A percentile compares a stretch with the other conserved stretches of the same genome.
Conservation (phyloP, 129 eudicot species). For the Tagetes patula region DNA sequence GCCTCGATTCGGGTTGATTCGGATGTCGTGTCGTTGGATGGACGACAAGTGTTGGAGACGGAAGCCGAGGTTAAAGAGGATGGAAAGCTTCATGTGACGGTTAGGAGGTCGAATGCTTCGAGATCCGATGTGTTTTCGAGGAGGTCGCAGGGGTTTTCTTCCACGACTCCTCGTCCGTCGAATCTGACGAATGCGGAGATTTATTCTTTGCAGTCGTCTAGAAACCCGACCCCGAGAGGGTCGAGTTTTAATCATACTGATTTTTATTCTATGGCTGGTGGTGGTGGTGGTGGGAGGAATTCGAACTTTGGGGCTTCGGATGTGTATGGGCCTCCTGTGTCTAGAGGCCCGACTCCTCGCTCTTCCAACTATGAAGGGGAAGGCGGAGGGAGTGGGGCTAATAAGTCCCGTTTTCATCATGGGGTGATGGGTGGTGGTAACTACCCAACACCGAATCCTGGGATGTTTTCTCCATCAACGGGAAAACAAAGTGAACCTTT, state of each 20-base stretch:
- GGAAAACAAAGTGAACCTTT: conserved; percentile 36
- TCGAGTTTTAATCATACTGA: conserved; percentile 72
- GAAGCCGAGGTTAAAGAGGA: conserved; percentile 74
- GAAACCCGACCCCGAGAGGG: conserved; percentile 78
- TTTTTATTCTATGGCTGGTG: conserved; percentile 59
- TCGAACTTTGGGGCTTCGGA: conserved; percentile 82
- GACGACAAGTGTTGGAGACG: conserved; percentile 72
- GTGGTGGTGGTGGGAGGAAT: conserved; percentile 42
- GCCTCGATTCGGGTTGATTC: conserved; percentile 80
- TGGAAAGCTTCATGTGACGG: conserved; percentile 76
- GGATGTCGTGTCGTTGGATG: conserved; percentile 80
- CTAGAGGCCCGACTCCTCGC: conserved; percentile 74
- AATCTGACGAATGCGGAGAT: conserved; percentile 77
- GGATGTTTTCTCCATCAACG: conserved; percentile 70
- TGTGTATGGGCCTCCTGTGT: conserved; percentile 58
- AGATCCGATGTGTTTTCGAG: conserved; percentile 67
- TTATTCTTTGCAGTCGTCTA: conserved; percentile 64
- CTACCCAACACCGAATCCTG: conserved; percentile 78
- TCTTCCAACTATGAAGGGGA: conserved; percentile 80
- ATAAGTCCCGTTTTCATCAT: conserved; percentile 56
- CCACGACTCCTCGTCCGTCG: conserved; percentile 61
- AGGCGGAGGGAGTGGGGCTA: conserved; percentile 33
- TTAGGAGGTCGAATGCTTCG: conserved; percentile 71
- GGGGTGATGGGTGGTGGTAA: conserved; percentile 37
- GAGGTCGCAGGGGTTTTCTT: conserved; percentile 58